phyloP scores from a whole-genome alignment of 140 eudicot genomes.

The Flaveria floridana region DNA sequence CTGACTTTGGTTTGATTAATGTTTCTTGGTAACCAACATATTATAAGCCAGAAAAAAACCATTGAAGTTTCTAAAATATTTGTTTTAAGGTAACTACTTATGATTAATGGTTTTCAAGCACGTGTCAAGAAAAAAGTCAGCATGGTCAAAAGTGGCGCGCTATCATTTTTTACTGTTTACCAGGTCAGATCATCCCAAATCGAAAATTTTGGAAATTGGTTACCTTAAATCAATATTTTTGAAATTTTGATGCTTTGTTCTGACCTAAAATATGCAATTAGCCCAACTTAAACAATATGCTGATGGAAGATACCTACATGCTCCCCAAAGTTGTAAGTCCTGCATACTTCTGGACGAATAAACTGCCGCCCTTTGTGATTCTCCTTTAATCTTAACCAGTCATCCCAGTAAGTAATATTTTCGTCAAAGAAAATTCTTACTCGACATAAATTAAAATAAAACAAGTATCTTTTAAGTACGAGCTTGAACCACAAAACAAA shows the following conservation, averaged over 20 bases:
- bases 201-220: not conserved
- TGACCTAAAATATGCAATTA: constrained; percentile 1
- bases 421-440: constrained; percentile 55
- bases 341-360: constrained; percentile 95
- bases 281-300: not conserved
- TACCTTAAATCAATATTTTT: not conserved
- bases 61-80: not conserved
- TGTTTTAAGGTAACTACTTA: not conserved
- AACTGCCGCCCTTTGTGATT: constrained; percentile 88
- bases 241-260: not conserved
- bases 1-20: not conserved
- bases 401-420: constrained; percentile 92
- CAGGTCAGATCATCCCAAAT: not conserved
- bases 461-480: not conserved
- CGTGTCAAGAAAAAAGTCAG: not conserved
- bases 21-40: constrained; percentile 5
- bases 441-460: not conserved
- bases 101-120: not conserved
- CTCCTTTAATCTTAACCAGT: constrained; percentile 87
- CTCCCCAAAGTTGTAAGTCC: constrained; percentile 97
- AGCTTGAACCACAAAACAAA: constrained; percentile 19
- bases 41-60: not conserved
- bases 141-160: not conserved
- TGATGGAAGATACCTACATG: constrained; percentile 61
- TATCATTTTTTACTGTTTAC: not conserved